phyloP scores from a whole-genome alignment of 352 stramenopile genomes.

The Globisporangium recalcitrans region DNA sequence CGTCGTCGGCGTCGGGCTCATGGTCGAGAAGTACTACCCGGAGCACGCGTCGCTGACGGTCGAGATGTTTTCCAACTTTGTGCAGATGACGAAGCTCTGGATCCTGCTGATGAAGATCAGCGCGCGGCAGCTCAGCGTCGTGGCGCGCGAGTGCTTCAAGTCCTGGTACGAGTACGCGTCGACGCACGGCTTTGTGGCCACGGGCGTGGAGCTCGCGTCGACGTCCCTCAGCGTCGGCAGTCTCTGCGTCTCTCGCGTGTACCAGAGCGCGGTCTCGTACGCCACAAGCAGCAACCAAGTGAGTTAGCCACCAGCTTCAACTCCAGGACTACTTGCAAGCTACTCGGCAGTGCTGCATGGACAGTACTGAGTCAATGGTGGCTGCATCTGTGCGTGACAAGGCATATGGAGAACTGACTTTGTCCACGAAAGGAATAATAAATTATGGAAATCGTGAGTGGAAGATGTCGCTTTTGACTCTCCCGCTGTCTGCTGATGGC shows the following conservation, averaged over 20 bases:
- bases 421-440: not conserved
- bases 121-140: constrained; percentile 54
- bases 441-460: not conserved
- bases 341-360: not conserved
- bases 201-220: constrained; percentile 58
- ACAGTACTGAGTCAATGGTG: too few species aligned
- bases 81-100: constrained; percentile 82
- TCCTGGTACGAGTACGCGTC: constrained; percentile 74
- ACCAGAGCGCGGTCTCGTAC: constrained; percentile 39
- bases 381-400: not conserved
- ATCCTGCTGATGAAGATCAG: constrained; percentile 74
- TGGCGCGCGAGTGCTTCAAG: constrained; percentile 58
- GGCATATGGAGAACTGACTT: not conserved
- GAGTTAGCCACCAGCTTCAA: not conserved
- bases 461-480: too few species aligned
- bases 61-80: constrained; percentile 66
- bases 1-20: constrained; percentile 59
- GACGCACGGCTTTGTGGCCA: constrained; percentile 60
- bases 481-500: too few species aligned
- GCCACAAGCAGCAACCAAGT: constrained; percentile 13
- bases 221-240: constrained; percentile 62
- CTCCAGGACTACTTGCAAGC: not conserved
- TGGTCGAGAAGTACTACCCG: constrained; percentile 78
- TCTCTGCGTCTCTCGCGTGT: constrained; percentile 54
- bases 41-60: constrained; percentile 63